Evolutionary conservation across 169 alveolate species (phyloP).

Genomic region (Sarcocystis neurona): DNA sequence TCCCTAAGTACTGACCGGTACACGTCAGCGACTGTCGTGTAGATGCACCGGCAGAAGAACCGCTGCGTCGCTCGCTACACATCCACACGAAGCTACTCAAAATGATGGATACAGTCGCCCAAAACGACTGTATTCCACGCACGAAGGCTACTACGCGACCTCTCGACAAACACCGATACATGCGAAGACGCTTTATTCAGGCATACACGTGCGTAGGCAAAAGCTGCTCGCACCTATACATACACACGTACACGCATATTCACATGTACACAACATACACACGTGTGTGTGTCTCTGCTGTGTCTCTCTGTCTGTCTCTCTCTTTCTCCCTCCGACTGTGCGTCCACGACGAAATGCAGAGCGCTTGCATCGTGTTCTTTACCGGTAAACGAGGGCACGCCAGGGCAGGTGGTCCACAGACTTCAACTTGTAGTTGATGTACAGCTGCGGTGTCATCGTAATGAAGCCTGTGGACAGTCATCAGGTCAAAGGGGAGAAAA

Average conservation of each 20-base stretch:
- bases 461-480: slow-evolving; percentile 65
- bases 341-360: neutral
- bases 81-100: no score
- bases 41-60: no score
- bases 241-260: neutral
- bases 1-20: no score
- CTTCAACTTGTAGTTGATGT: slow-evolving; percentile 96
- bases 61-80: no score
- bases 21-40: no score
- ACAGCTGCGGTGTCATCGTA: slow-evolving; percentile 88
- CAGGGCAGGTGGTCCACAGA: slow-evolving; percentile 99
- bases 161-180: no score
- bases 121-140: no score
- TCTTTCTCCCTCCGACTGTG: neutral
- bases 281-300: neutral
- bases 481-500: no score
- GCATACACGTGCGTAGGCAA: no score
- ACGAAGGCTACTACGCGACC: no score
- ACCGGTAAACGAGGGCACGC: slow-evolving; percentile 93
- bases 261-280: neutral
- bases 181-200: no score
- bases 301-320: neutral
- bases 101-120: no score
- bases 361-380: neutral
- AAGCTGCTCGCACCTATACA: neutral